These are phyloP conservation scores for Aspergillus indologenus DNA, from an alignment of 495 filamentous ascomycete species.

Conservation along the genomic window DNA sequence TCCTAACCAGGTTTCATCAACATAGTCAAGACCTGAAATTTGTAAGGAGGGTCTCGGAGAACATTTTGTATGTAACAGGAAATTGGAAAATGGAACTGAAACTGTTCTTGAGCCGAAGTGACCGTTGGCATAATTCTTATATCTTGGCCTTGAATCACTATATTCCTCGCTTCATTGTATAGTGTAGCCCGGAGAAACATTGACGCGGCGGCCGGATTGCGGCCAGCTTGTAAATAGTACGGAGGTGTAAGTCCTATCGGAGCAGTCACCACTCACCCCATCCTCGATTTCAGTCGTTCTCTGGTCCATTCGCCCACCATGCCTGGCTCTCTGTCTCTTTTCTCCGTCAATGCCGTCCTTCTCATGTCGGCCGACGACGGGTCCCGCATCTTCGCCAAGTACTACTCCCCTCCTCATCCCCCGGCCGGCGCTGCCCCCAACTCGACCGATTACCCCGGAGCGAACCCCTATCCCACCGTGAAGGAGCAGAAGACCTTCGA, in stretches of 20 bases:
- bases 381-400: constrained; percentile 89
- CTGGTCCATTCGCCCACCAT: constrained; percentile 30
- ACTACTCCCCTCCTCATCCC: constrained; percentile 86
- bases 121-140: too few relatives aligned
- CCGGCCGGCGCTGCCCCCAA: constrained; percentile 50
- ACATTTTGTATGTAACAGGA: too few relatives aligned
- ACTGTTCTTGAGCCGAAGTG: too few relatives aligned
- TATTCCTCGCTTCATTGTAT: too few relatives aligned
- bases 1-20: too few relatives aligned
- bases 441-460: constrained; percentile 56
- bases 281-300: constrained; percentile 1
- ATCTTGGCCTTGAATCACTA: too few relatives aligned
- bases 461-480: constrained; percentile 81
- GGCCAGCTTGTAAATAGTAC: constrained; percentile 39
- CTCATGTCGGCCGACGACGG: constrained; percentile 85
- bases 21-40: too few relatives aligned
- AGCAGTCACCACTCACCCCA: constrained; percentile 9
- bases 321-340: constrained; percentile 66
- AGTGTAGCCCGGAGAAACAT: constrained; percentile 38
- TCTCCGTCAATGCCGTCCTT: constrained; percentile 89
- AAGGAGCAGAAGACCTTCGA: constrained; percentile 95
- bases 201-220: constrained; percentile 34
- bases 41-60: too few relatives aligned
- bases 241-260: constrained; percentile 14
- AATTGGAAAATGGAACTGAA: too few relatives aligned